Evolutionary conservation across 441 rosid species (phyloP), one percentile per base, ranked within the genome.

Genomic region (Biscutella auriculata): DNA sequence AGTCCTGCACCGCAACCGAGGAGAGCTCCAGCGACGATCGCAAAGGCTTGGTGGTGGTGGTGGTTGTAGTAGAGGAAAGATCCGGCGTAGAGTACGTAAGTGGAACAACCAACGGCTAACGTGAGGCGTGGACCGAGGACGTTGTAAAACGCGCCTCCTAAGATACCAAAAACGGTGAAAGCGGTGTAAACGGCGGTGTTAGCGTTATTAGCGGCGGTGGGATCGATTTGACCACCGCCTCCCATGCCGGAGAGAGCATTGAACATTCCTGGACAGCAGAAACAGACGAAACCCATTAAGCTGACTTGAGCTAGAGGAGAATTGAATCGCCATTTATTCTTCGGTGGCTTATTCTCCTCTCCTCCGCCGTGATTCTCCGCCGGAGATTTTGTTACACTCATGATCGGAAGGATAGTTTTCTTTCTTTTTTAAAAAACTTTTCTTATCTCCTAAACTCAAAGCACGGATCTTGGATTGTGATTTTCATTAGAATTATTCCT

Each of bases 181-280:
- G 95, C 74, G 42, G 88, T 76, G 81, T 86, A 92, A 29, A 92
- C 94, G 62, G 98, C 96, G 43, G 98, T 92, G 79, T 81, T 86
- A 53, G 98, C 91, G 73, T 88, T 92, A 77, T 91, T 79, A 39
- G 89, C 77, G 12, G 88, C 98, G 16, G 87, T 82, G 41, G 66
- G 72, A 53, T 91, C 80, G 4, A 85, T 72, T 66, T 91, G 98
- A 17, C 96, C 98, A 0, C 93, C 96, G 1, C 91, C 98, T 7
- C 98, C 98, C 98, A 91, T 84, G 3, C 98, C 98, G 34, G 88
- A 79, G 58, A 91, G 82, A 32, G 98, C 98, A 54, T 91, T 91
- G 77, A 85, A 91, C 91, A 91, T 91, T 3, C 95, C 95, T 0
- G 98, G 98, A 37, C 96, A 91, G 59, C 98, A 91, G 70, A 91